Percentiles rank a stretch among this genome's conserved stretches.
phyloP scores from a whole-genome alignment of 495 filamentous ascomycete species.

The Collariella sp. region DNA sequence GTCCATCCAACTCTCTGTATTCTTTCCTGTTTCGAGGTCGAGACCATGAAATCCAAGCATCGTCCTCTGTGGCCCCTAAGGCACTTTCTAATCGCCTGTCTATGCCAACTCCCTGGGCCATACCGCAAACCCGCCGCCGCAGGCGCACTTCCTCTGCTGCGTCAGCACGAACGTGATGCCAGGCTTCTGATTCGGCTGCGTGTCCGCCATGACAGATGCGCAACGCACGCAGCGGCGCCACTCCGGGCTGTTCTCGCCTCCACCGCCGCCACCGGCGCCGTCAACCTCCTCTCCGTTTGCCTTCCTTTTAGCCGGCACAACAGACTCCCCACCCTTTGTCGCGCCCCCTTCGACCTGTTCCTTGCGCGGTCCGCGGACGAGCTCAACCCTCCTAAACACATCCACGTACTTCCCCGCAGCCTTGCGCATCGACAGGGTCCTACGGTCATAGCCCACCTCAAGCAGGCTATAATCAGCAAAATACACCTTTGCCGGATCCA shows the following conservation, averaged over 20 bases:
- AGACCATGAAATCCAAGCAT: not conserved
- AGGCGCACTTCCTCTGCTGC: slow-evolving; percentile 46
- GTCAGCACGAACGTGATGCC: slow-evolving; percentile 43
- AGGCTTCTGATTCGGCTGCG: slow-evolving; percentile 29
- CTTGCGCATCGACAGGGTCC: slow-evolving; percentile 20
- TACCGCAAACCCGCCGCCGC: slow-evolving; percentile 43
- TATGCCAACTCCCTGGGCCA: slow-evolving; percentile 18
- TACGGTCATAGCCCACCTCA: slow-evolving; percentile 37
- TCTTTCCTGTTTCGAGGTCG: not conserved
- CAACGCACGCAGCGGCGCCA: slow-evolving; percentile 56
- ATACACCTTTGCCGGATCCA: slow-evolving; percentile 40
- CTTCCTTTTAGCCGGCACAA: not conserved
- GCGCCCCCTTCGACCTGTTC: not conserved
- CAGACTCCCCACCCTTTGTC: not conserved
- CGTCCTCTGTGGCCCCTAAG: too few species aligned
- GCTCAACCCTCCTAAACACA: slow-evolving; percentile 33
- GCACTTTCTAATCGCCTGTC: not conserved
- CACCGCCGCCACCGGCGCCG: slow-evolving; percentile 5
- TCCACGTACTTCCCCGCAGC: slow-evolving; percentile 29
- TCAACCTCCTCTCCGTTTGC: not conserved
- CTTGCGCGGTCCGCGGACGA: slow-evolving; percentile 6
- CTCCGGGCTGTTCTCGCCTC: slow-evolving; percentile 12
- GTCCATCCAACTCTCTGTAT: not conserved
- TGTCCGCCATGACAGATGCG: slow-evolving; percentile 55
- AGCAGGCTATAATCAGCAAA: slow-evolving; percentile 44